These are phyloP conservation scores for Theobroma cacao DNA, from an alignment of 345 rosid species.

Conservation along the genomic window DNA sequence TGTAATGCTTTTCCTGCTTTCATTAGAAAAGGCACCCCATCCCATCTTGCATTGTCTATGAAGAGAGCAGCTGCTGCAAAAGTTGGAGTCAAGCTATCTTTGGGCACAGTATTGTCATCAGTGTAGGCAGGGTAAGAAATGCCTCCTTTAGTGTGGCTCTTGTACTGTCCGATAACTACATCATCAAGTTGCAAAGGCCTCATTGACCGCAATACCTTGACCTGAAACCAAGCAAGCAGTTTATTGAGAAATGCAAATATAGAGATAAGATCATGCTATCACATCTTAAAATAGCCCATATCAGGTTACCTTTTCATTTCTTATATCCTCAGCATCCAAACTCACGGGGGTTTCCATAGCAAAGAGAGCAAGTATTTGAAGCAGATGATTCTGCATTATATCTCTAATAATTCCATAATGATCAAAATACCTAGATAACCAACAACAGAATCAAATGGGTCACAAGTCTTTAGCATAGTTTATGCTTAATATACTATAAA, in stretches of 20 bases:
- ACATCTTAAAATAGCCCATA: neutral
- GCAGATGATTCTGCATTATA: conserved; percentile 99
- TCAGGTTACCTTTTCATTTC: conserved; percentile 81
- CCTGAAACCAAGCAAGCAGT: conserved; percentile 44
- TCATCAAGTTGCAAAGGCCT: conserved; percentile 80
- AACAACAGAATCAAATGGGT: neutral
- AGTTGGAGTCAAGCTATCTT: conserved; percentile 88
- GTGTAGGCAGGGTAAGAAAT: conserved; percentile 74
- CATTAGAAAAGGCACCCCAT: conserved; percentile 96
- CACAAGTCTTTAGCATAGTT: neutral
- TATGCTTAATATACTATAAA: neutral
- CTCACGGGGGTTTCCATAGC: conserved; percentile 99
- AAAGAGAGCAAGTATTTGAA: conserved; percentile 94
- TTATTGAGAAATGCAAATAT: neutral
- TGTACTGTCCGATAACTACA: conserved; percentile 87
- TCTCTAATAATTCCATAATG: conserved; percentile 94
- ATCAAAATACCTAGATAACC: conserved; percentile 74
- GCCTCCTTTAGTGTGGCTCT: conserved; percentile 88
- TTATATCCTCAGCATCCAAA: conserved; percentile 95
- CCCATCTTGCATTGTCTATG: conserved; percentile 98
- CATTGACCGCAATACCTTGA: conserved; percentile 95
- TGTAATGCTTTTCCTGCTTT: conserved; percentile 98
- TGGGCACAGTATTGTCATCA: conserved; percentile 89
- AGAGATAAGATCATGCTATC: neutral
- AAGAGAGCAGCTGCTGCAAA: conserved; percentile 99